These are phyloP conservation scores for Agarophyton chilense DNA, from an alignment of 23 red algal genomes.

Conservation along the genomic window DNA sequence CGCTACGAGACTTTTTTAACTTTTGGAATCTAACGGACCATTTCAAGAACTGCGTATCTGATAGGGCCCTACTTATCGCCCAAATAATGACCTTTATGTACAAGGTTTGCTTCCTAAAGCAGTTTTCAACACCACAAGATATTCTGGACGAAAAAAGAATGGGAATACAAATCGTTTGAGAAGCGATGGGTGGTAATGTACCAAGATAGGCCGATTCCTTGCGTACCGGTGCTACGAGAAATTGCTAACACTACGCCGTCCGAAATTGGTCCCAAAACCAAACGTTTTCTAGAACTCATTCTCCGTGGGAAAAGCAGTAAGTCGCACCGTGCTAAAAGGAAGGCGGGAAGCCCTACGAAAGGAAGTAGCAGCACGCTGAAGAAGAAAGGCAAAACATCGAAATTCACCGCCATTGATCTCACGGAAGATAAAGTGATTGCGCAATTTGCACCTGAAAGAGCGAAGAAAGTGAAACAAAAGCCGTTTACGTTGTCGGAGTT, in stretches of 20 bases:
- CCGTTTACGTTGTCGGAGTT: constrained; percentile 14
- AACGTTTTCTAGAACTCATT: not conserved
- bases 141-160: not conserved
- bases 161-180: not conserved
- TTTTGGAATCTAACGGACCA: too few species aligned
- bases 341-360: constrained; percentile 2
- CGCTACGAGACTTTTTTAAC: too few species aligned
- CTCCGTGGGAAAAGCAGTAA: not conserved
- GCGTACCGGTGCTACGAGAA: not conserved
- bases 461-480: not conserved
- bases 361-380: not conserved
- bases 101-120: not conserved
- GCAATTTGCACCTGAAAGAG: not conserved
- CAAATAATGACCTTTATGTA: constrained; percentile 8
- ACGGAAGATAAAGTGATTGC: not conserved
- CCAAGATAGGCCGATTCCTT: not conserved
- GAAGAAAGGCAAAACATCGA: not conserved
- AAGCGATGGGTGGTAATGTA: not conserved
- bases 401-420: not conserved
- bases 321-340: not conserved
- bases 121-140: not conserved
- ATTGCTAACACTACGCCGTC: not conserved
- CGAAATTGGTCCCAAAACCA: not conserved
- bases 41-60: too few species aligned
- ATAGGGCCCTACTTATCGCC: not conserved